Conservation (phyloP, 495 filamentous ascomycete species). For the Entonaema liquescens region DNA sequence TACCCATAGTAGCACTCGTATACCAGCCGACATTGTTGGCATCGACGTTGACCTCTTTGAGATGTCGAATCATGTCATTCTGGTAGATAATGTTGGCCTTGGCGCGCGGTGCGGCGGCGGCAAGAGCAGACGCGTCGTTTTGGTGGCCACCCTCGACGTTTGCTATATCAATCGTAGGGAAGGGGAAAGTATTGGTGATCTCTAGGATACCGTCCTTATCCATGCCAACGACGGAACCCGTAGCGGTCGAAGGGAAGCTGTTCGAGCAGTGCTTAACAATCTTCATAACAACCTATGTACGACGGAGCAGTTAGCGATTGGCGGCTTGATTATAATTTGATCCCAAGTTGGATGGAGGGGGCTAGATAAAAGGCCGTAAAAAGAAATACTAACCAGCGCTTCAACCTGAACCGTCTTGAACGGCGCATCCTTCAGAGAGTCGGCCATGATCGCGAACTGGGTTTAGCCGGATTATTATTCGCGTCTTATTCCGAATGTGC, state of each 20-base stretch:
- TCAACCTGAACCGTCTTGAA: slow-evolving; percentile 85
- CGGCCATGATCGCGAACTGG: slow-evolving; percentile 49
- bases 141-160: slow-evolving; percentile 76
- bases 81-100: slow-evolving; percentile 91
- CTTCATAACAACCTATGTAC: slow-evolving; percentile 87
- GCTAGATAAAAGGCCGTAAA: slow-evolving; percentile 13
- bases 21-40: slow-evolving; percentile 99
- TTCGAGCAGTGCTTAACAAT: slow-evolving; percentile 92
- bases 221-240: slow-evolving; percentile 92
- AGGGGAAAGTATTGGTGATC: slow-evolving; percentile 94
- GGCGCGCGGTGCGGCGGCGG: slow-evolving; percentile 87
- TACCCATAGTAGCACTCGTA: slow-evolving; percentile 97
- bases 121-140: slow-evolving; percentile 78
- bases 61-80: slow-evolving; percentile 95
- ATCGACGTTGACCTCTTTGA: slow-evolving; percentile 97
- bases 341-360: slow-evolving; percentile 5
- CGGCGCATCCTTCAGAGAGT: slow-evolving; percentile 65
- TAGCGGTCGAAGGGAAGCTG: slow-evolving; percentile 87
- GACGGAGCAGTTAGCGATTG: slow-evolving; percentile 12
- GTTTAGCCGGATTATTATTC: slow-evolving; percentile 3
- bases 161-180: slow-evolving; percentile 81
- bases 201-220: slow-evolving; percentile 83
- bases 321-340: neutral
- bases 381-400: slow-evolving; percentile 68
- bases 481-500: neutral